A percentile compares a stretch with the other conserved stretches of the same genome.
Conservation (phyloP, 2,329 filamentous ascomycete species). For the Laburnicola sp. region DNA sequence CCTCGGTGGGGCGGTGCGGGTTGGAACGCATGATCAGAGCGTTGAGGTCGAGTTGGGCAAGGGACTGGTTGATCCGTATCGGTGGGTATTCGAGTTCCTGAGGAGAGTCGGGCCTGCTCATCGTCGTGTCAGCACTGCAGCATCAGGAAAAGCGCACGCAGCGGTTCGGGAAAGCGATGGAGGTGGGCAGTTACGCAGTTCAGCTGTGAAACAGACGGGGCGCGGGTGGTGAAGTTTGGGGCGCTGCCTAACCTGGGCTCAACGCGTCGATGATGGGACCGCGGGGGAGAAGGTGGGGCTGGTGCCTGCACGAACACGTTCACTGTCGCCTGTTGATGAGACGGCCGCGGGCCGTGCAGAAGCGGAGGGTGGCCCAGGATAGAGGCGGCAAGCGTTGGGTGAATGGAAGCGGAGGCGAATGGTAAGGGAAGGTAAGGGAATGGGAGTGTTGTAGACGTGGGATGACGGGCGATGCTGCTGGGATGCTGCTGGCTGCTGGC, state of each 20-base stretch:
- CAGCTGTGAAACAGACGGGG: slow-evolving; percentile 8
- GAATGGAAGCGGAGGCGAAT: neutral
- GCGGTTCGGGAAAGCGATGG: neutral
- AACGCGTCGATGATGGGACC: slow-evolving; percentile 14
- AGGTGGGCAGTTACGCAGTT: neutral
- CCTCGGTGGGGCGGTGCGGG: slow-evolving; percentile 27
- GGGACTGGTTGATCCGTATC: slow-evolving; percentile 34
- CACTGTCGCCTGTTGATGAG: slow-evolving; percentile 1
- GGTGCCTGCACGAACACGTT: slow-evolving; percentile 13
- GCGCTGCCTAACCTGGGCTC: slow-evolving; percentile 25
- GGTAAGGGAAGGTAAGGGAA: neutral
- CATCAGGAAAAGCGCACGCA: slow-evolving; percentile 13
- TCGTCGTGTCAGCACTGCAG: slow-evolving; percentile 35
- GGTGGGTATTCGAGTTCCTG: slow-evolving; percentile 40
- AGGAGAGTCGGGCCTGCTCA: slow-evolving; percentile 28
- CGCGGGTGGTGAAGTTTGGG: slow-evolving; percentile 9
- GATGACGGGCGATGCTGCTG: neutral
- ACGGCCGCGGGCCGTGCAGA: neutral
- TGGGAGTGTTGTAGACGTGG: neutral
- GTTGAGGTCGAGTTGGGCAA: slow-evolving; percentile 38
- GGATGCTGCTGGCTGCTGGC: neutral
- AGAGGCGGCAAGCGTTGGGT: neutral
- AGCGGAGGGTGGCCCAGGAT: neutral
- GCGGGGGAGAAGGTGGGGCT: slow-evolving; percentile 19
- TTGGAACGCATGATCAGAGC: slow-evolving; percentile 42